phyloP scores from a whole-genome alignment of 2,329 filamentous ascomycete genomes.

The Pseudogymnoascus pannorum region DNA sequence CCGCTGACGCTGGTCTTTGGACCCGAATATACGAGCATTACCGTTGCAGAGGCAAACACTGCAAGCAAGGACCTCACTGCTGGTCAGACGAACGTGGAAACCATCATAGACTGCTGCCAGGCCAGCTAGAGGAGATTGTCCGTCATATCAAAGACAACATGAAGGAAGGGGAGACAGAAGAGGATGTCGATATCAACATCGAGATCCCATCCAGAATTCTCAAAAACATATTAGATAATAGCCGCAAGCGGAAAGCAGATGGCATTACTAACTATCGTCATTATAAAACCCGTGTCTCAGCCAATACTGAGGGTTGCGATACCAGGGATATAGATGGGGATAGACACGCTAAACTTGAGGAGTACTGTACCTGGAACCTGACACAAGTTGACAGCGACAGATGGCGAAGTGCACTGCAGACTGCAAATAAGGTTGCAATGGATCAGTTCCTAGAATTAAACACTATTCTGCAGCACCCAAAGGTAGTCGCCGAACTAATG shows the following conservation, averaged over 20 bases:
- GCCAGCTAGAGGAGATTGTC: conserved; percentile 18
- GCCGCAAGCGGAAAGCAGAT: conserved; percentile 20
- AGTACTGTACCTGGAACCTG: conserved; percentile 14
- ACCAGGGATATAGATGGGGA: conserved; percentile 15
- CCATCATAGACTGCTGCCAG: conserved; percentile 15
- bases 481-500: conserved; percentile 15
- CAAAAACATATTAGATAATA: conserved; percentile 20
- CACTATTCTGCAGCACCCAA: conserved; percentile 16
- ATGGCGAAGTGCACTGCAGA: too few species aligned
- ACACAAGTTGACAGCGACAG: too few species aligned
- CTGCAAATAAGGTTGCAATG: too few species aligned
- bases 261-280: conserved; percentile 13
- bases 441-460: conserved; percentile 15
- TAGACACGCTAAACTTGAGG: conserved; percentile 14
- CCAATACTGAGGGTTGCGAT: conserved; percentile 8
- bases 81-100: conserved; percentile 18
- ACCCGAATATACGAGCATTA: conserved; percentile 18
- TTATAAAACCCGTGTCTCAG: conserved; percentile 14
- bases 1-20: conserved; percentile 12
- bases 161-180: conserved; percentile 20
- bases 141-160: conserved; percentile 20
- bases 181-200: conserved; percentile 18
- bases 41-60: conserved; percentile 17
- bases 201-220: conserved; percentile 20
- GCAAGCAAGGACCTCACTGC: conserved; percentile 18